phyloP scores from a whole-genome alignment of 352 stramenopile genomes.

The Phytophthora melonis region DNA sequence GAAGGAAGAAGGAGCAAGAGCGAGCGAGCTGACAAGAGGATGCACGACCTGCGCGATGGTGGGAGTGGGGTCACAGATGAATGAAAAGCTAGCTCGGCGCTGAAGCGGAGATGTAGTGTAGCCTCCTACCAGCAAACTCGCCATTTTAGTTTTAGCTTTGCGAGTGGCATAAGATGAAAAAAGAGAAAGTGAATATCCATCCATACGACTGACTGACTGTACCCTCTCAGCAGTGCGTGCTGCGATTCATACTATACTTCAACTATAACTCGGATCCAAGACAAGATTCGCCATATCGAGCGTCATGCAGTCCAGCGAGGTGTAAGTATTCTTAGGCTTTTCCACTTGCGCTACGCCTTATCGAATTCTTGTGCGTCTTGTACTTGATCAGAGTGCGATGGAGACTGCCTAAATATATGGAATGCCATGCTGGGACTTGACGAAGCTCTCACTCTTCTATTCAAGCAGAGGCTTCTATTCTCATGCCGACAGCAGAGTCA shows the following conservation, averaged over 20 bases:
- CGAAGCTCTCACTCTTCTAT: neutral
- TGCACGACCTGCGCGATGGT: neutral
- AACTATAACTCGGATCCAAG: neutral
- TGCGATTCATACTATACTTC: too few relatives aligned
- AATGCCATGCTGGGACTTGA: slow-evolving; percentile 10
- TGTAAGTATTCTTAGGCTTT: neutral
- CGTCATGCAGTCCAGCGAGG: neutral
- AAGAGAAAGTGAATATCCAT: slow-evolving; percentile 43
- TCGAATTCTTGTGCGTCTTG: slow-evolving; percentile 1
- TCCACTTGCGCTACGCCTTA: neutral
- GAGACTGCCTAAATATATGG: slow-evolving; percentile 18
- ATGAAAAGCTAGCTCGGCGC: slow-evolving; percentile 17
- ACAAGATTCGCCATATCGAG: neutral
- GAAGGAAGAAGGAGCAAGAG: slow-evolving; percentile 25
- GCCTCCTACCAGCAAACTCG: slow-evolving; percentile 25
- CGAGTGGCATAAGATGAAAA: slow-evolving; percentile 45
- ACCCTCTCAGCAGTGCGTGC: too few relatives aligned
- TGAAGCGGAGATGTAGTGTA: slow-evolving; percentile 26
- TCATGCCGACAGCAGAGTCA: neutral
- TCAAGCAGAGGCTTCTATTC: slow-evolving; percentile 4
- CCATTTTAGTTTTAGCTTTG: slow-evolving; percentile 50
- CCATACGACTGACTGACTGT: neutral
- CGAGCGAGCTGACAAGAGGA: slow-evolving; percentile 27
- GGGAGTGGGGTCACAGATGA: neutral
- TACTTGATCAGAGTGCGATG: slow-evolving; percentile 3